Evolutionary conservation across 352 stramenopile genomes (phyloP).

Genomic region (Achlya hypogyna): DNA sequence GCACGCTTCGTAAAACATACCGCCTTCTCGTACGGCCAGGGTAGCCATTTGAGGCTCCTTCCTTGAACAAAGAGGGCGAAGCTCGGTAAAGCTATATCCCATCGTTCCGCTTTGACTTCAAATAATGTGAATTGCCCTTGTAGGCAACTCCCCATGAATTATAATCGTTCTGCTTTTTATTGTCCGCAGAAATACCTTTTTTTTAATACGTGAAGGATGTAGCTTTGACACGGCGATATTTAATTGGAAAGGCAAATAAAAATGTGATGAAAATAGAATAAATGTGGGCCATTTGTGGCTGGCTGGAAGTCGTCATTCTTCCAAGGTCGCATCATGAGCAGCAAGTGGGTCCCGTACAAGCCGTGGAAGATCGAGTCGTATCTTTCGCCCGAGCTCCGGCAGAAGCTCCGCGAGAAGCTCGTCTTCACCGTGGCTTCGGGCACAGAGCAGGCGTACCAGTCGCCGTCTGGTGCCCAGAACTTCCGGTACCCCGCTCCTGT

Average conservation of each 20-base stretch:
- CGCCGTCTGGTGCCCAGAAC: conserved; percentile 42
- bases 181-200: neutral
- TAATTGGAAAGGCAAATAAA: neutral
- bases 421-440: conserved; percentile 74
- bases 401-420: conserved; percentile 75
- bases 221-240: neutral
- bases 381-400: conserved; percentile 51
- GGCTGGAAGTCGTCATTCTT: conserved; percentile 9
- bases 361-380: conserved; percentile 69
- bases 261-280: neutral
- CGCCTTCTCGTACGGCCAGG: no score
- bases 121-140: neutral
- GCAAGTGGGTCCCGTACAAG: conserved; percentile 78
- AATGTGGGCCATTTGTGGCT: conserved; percentile 8
- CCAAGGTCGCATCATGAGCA: conserved; percentile 32
- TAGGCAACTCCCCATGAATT: neutral
- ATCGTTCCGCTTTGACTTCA: neutral
- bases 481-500: conserved; percentile 74
- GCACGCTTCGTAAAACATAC: no score
- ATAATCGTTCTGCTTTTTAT: neutral
- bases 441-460: conserved; percentile 62
- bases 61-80: no score
- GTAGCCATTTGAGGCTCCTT: no score
- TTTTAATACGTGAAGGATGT: neutral
- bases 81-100: no score